Evolutionary conservation across 805 yeast genomes (phyloP).

Genomic region (Pichia nanzhaoensis): DNA sequence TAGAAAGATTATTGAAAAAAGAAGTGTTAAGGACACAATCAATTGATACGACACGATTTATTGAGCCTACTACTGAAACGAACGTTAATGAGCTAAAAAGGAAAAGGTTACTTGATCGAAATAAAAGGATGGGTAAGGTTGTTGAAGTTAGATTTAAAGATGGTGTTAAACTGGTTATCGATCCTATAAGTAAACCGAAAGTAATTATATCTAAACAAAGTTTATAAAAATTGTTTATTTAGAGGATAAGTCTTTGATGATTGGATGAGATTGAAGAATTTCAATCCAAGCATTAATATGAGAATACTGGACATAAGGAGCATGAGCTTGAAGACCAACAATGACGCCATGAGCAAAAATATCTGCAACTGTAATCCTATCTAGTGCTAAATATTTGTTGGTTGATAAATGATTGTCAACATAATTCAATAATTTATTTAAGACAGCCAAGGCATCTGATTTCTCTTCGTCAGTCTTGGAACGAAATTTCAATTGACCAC

Average conservation of each 20-base stretch:
- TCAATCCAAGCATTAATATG: background rate
- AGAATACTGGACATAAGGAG: background rate
- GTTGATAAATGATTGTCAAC: constrained; percentile 3
- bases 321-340: background rate
- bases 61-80: constrained; percentile 13
- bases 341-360: constrained; percentile 2
- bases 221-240: constrained; percentile 16
- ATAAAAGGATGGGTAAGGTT: constrained; percentile 30
- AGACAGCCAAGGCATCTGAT: background rate
- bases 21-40: background rate
- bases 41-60: constrained; percentile 18
- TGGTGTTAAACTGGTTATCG: constrained; percentile 34
- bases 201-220: constrained; percentile 7
- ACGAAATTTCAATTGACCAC: constrained; percentile 11
- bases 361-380: constrained; percentile 6
- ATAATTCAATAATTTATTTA: background rate
- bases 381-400: constrained; percentile 1
- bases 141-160: constrained; percentile 33
- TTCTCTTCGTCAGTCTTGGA: constrained; percentile 3
- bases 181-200: constrained; percentile 31
- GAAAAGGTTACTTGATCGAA: constrained; percentile 13
- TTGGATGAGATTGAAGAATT: constrained; percentile 4
- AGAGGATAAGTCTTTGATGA: constrained; percentile 34
- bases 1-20: constrained; percentile 27
- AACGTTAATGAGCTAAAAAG: constrained; percentile 5